Evolutionary conservation across 192 early-diverging fungal species (phyloP).

Genomic region (Entomortierella parvispora): DNA sequence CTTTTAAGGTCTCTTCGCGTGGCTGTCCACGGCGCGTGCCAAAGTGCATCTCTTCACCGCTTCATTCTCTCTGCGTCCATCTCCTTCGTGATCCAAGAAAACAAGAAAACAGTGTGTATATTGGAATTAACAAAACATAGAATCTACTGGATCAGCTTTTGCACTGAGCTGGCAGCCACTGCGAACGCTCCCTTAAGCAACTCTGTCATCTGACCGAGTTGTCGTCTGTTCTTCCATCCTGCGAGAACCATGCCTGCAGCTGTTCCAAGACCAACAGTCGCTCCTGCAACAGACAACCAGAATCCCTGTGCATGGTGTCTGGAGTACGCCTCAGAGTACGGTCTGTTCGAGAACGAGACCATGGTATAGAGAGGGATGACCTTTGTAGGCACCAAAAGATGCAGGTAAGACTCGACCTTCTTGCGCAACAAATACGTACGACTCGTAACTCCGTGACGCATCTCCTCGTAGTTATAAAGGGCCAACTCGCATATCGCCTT

Average conservation of each 20-base stretch:
- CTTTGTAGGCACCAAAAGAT: slow-evolving; percentile 71
- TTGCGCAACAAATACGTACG: slow-evolving; percentile 81
- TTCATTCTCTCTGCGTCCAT: too few relatives aligned
- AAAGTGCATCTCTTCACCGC: too few relatives aligned
- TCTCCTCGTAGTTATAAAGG: slow-evolving; percentile 94
- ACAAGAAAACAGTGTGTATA: too few relatives aligned
- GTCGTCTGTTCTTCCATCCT: slow-evolving; percentile 31
- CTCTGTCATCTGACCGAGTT: slow-evolving; percentile 14
- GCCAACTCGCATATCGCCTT: slow-evolving; percentile 94
- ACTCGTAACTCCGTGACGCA: slow-evolving; percentile 86
- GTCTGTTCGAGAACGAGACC: slow-evolving; percentile 92
- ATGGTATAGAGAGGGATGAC: slow-evolving; percentile 96
- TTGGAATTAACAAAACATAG: too few relatives aligned
- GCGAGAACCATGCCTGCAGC: slow-evolving; percentile 28
- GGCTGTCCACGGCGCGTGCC: too few relatives aligned
- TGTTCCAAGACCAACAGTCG: slow-evolving; percentile 28
- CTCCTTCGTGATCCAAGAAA: too few relatives aligned
- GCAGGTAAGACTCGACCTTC: slow-evolving; percentile 79
- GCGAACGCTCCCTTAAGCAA: slow-evolving; percentile 36
- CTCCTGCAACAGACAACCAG: slow-evolving; percentile 56
- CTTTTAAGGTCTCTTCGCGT: too few relatives aligned
- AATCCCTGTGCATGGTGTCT: slow-evolving; percentile 61
- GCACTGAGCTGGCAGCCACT: slow-evolving; percentile 17
- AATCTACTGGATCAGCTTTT: slow-evolving; percentile 33
- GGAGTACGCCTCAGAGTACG: slow-evolving; percentile 77